Evolutionary conservation across 176 grass and related monocot genomes (phyloP).

Genomic region (Avena eriantha): DNA sequence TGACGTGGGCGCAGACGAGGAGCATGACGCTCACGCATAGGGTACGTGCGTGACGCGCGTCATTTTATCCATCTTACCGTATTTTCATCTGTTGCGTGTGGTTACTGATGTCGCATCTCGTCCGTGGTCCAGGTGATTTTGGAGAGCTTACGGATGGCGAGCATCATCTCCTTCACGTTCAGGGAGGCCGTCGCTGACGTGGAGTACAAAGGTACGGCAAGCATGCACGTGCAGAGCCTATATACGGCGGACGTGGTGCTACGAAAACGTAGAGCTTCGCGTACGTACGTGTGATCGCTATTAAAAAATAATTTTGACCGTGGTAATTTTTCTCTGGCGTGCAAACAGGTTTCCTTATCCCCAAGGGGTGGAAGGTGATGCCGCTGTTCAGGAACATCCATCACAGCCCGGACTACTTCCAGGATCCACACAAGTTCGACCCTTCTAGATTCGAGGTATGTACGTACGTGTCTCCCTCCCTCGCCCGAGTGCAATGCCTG

Average conservation of each 20-base stretch:
- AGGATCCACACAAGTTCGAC: slow-evolving; percentile 79
- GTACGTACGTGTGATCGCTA: too few relatives aligned
- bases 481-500: neutral
- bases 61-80: neutral
- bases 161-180: slow-evolving; percentile 98
- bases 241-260: neutral
- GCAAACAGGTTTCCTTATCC: slow-evolving; percentile 53
- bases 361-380: slow-evolving; percentile 99
- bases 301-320: too few relatives aligned
- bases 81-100: neutral
- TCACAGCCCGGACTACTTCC: slow-evolving; percentile 80
- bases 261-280: slow-evolving; percentile 38
- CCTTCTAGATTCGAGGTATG: slow-evolving; percentile 93
- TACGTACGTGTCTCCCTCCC: slow-evolving; percentile 32
- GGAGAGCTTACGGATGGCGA: slow-evolving; percentile 97
- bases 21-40: slow-evolving; percentile 79
- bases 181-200: slow-evolving; percentile 95
- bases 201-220: slow-evolving; percentile 89
- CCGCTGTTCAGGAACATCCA: slow-evolving; percentile 97
- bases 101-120: slow-evolving; percentile 43
- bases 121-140: slow-evolving; percentile 71
- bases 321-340: too few relatives aligned
- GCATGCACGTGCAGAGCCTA: neutral
- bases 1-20: slow-evolving; percentile 81
- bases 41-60: slow-evolving; percentile 41